A percentile compares a stretch with the other conserved stretches of the same genome.
Conservation (phyloP, 2,329 filamentous ascomycete species). For the Sporothrix schenckii region DNA sequence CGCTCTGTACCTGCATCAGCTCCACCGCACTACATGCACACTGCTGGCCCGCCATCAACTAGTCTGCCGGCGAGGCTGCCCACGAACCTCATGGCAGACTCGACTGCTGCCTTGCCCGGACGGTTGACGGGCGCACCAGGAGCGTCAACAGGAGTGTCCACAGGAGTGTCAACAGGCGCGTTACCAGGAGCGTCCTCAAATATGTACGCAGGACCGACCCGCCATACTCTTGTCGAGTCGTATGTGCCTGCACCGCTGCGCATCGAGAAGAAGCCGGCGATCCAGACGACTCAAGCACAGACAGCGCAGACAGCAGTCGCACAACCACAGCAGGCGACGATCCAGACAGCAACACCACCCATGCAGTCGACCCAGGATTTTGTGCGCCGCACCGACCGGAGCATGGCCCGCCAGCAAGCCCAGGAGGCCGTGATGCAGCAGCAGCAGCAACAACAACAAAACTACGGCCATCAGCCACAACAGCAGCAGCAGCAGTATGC, state of each 20-base stretch:
- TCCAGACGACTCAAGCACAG: background rate
- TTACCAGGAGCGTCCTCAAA: too few species aligned
- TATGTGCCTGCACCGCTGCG: slow-evolving; percentile 18
- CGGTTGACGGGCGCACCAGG: background rate
- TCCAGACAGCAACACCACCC: background rate
- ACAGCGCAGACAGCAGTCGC: background rate
- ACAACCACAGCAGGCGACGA: slow-evolving; percentile 11
- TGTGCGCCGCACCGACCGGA: slow-evolving; percentile 39
- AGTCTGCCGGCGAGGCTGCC: slow-evolving; percentile 32
- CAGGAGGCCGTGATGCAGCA: slow-evolving; percentile 33
- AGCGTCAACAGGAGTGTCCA: background rate
- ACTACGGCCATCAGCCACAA: background rate
- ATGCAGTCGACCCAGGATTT: slow-evolving; percentile 38
- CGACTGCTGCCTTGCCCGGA: background rate
- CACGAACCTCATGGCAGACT: background rate
- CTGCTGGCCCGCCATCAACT: slow-evolving; percentile 15
- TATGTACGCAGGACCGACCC: background rate
- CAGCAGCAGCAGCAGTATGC: slow-evolving; percentile 23
- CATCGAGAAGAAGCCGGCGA: slow-evolving; percentile 14
- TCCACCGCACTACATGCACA: slow-evolving; percentile 32
- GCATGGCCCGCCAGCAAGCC: slow-evolving; percentile 31
- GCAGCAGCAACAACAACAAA: slow-evolving; percentile 5
- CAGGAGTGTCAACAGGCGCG: too few species aligned
- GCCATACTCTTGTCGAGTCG: slow-evolving; percentile 22
- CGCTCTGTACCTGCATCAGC: slow-evolving; percentile 31